A percentile compares a stretch with the other conserved stretches of the same genome.
Conservation (phyloP, 345 rosid genomes). For the Schrenkiella parvula region DNA sequence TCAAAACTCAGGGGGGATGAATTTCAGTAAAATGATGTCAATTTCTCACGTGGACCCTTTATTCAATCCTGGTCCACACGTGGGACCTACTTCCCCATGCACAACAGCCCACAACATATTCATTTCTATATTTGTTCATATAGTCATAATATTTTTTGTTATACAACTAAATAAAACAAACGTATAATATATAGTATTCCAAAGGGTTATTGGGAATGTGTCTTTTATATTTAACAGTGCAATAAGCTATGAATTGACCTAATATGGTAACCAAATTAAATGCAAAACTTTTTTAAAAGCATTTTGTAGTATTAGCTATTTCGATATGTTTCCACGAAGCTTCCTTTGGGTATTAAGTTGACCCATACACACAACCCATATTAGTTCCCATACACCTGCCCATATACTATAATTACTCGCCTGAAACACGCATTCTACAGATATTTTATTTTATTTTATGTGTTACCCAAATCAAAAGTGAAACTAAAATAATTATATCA, state of each 20-base stretch:
- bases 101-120: constrained; percentile 37
- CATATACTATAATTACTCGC: constrained; percentile 34
- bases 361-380: constrained; percentile 34
- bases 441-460: not conserved
- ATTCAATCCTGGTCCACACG: constrained; percentile 27
- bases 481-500: constrained; percentile 25
- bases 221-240: not conserved
- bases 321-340: constrained; percentile 16
- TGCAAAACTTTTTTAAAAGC: too few relatives aligned
- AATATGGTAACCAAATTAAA: constrained; percentile 24
- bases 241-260: not conserved
- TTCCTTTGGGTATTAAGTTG: constrained; percentile 24
- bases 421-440: constrained; percentile 26
- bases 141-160: not conserved
- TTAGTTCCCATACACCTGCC: constrained; percentile 31
- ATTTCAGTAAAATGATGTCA: constrained; percentile 47
- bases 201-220: not conserved
- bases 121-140: constrained; percentile 27
- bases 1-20: constrained; percentile 69
- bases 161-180: not conserved
- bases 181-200: constrained; percentile 18
- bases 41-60: constrained; percentile 63
- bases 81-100: constrained; percentile 35
- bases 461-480: constrained; percentile 14
- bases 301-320: not conserved